These are phyloP conservation scores for Carex cristatella DNA, from an alignment of 176 grass and related monocot species.

Conservation along the genomic window DNA sequence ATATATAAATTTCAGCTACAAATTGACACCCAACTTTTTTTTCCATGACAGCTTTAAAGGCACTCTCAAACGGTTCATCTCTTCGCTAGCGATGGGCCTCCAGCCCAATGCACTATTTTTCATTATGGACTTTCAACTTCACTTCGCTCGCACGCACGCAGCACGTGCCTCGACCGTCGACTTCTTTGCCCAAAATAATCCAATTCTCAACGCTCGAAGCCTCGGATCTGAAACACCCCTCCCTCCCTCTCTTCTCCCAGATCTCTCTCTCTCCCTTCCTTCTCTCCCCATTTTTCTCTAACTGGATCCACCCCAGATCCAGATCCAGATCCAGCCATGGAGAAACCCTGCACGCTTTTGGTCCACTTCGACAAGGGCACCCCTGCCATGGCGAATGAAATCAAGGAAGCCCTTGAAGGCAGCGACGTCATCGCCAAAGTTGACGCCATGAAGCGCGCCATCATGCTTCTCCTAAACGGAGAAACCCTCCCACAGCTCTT, in stretches of 20 bases:
- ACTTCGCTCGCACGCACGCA: not conserved
- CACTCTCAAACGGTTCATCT: not conserved
- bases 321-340: slow-evolving; percentile 27
- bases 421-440: slow-evolving; percentile 50
- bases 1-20: too few species aligned
- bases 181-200: slow-evolving; percentile 1
- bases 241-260: not conserved
- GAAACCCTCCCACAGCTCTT: slow-evolving; percentile 60
- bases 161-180: not conserved
- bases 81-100: not conserved
- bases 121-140: not conserved
- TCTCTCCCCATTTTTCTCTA: not conserved
- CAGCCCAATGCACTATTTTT: not conserved
- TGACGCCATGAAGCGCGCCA: slow-evolving; percentile 62
- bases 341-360: slow-evolving; percentile 59
- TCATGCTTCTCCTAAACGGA: slow-evolving; percentile 70
- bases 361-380: slow-evolving; percentile 77
- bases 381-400: slow-evolving; percentile 63
- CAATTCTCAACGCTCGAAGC: slow-evolving; percentile 11
- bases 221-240: slow-evolving; percentile 1
- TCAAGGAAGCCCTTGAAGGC: slow-evolving; percentile 64
- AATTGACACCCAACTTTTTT: too few species aligned
- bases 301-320: slow-evolving; percentile 18
- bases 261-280: slow-evolving; percentile 19
- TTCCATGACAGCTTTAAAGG: too few species aligned